Evolutionary conservation across 257 asterid genomes (phyloP), one percentile per base, ranked within the genome.

Genomic region (Cruciata laevipes): DNA sequence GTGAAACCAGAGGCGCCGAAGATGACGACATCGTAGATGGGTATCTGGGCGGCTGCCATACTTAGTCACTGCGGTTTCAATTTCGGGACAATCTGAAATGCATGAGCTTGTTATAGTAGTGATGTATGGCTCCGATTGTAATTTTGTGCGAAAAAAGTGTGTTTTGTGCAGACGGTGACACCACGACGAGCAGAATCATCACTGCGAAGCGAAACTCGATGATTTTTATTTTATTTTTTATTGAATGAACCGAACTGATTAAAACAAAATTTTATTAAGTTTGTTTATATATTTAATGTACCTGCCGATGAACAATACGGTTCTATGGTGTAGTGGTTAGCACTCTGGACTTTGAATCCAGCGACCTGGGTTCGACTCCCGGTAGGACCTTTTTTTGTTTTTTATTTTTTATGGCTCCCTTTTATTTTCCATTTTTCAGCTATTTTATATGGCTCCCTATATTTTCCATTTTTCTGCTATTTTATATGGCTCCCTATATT

Each of bases 281-380:
- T 27, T 27, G 30, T 1, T 27, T 27, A 27, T n/a, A n/a, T n/a
- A n/a, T n/a, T n/a, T n/a, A n/a, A n/a, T n/a, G n/a, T n/a, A n/a
- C n/a, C n/a, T n/a, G n/a, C 1, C 0, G 21, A n/a, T 25, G 0
- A 16, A 1, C 64, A 59, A 27, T 2, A 0, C 0, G 80, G 79
- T 75, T 66, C 76, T n/a, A 76, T 87, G 96, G 93, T 89, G 96
- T 92, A 89, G 96, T 87, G 96, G 96, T 87, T 92, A 92, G 95
- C 96, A 89, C 97, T 91, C 95, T 87, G 95, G 89, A 92, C 93
- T 92, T 92, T 92, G 97, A 92, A 92, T 89, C 93, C 97, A 87
- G 95, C 93, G 89, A 92, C 96, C 95, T 87, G 97, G 97, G 97
- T 87, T 92, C 87, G 93, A 89, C 93, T 87, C 93, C 96, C 95